phyloP scores from a whole-genome alignment of 2,329 filamentous ascomycete genomes.

The Berkeleyomyces basicola region DNA sequence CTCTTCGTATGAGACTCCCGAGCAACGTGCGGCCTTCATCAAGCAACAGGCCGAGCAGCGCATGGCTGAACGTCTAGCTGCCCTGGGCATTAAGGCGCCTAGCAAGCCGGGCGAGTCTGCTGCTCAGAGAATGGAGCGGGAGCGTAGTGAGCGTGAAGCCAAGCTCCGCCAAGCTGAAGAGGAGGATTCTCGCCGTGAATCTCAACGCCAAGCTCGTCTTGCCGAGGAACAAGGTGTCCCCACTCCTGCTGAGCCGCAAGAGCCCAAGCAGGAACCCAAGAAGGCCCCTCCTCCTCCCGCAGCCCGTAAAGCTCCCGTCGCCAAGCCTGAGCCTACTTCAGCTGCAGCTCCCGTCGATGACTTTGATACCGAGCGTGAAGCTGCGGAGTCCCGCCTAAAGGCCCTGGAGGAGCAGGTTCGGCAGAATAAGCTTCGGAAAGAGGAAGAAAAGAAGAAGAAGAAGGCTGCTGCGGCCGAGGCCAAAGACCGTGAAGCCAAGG shows the following conservation, averaged over 20 bases:
- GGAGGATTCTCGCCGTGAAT: slow-evolving; percentile 76
- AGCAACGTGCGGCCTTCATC: slow-evolving; percentile 89
- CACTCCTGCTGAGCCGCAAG: slow-evolving; percentile 35
- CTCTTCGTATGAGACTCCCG: slow-evolving; percentile 71
- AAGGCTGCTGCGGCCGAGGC: slow-evolving; percentile 75
- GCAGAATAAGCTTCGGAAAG: slow-evolving; percentile 86
- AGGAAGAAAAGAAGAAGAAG: slow-evolving; percentile 85
- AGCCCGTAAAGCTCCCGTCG: slow-evolving; percentile 46
- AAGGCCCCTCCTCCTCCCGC: slow-evolving; percentile 68
- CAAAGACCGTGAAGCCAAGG: slow-evolving; percentile 71
- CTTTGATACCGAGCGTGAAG: slow-evolving; percentile 61
- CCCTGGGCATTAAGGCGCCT: slow-evolving; percentile 75
- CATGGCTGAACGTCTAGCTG: slow-evolving; percentile 90
- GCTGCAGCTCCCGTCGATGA: slow-evolving; percentile 37
- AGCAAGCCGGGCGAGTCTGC: slow-evolving; percentile 64
- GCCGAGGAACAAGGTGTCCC: slow-evolving; percentile 58
- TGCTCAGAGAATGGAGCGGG: slow-evolving; percentile 72
- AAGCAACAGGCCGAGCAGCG: slow-evolving; percentile 93
- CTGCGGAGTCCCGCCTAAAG: slow-evolving; percentile 64
- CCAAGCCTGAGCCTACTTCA: slow-evolving; percentile 40
- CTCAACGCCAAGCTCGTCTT: slow-evolving; percentile 69
- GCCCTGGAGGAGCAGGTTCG: slow-evolving; percentile 88
- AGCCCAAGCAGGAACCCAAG: slow-evolving; percentile 29
- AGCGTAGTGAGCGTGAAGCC: slow-evolving; percentile 72
- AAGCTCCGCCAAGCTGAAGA: slow-evolving; percentile 82